Evolutionary conservation across 208 protist species (phyloP).

Genomic region (Acanthamoeba healyi): DNA sequence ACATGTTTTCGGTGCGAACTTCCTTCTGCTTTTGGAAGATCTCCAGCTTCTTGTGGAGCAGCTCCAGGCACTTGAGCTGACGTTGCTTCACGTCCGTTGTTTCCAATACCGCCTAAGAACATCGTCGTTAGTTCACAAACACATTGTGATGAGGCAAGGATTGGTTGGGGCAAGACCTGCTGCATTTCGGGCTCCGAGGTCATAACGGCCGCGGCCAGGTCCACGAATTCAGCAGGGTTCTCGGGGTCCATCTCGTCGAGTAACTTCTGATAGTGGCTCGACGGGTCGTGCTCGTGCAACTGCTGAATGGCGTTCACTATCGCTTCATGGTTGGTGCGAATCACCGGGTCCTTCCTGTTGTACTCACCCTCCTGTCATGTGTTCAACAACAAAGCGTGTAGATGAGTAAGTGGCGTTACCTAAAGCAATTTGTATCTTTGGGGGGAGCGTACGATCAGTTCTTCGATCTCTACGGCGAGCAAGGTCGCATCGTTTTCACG

Average conservation of each 20-base stretch:
- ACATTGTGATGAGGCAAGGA: neutral
- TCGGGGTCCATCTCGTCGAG: constrained; percentile 74
- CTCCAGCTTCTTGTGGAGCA: constrained; percentile 16
- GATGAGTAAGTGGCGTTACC: neutral
- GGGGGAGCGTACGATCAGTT: neutral
- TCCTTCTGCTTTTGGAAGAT: constrained; percentile 36
- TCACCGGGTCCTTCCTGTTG: constrained; percentile 55
- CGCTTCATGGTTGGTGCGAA: constrained; percentile 51
- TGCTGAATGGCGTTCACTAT: constrained; percentile 70
- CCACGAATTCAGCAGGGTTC: constrained; percentile 68
- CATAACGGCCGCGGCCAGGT: constrained; percentile 60
- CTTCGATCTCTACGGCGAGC: constrained; percentile 49
- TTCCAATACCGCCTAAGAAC: constrained; percentile 29
- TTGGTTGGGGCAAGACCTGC: neutral
- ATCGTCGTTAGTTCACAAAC: neutral
- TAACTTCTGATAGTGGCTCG: constrained; percentile 61
- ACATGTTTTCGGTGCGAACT: neutral
- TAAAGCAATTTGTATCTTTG: no score
- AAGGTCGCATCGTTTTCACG: neutral
- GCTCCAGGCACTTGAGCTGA: constrained; percentile 10
- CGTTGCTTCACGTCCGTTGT: constrained; percentile 49
- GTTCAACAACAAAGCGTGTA: neutral
- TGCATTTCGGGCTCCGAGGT: constrained; percentile 64
- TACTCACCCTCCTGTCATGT: constrained; percentile 22
- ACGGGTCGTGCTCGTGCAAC: constrained; percentile 54